Evolutionary conservation across 2,329 filamentous ascomycete species (phyloP).

Genomic region (Dryadomyces quercus-mongolicae): DNA sequence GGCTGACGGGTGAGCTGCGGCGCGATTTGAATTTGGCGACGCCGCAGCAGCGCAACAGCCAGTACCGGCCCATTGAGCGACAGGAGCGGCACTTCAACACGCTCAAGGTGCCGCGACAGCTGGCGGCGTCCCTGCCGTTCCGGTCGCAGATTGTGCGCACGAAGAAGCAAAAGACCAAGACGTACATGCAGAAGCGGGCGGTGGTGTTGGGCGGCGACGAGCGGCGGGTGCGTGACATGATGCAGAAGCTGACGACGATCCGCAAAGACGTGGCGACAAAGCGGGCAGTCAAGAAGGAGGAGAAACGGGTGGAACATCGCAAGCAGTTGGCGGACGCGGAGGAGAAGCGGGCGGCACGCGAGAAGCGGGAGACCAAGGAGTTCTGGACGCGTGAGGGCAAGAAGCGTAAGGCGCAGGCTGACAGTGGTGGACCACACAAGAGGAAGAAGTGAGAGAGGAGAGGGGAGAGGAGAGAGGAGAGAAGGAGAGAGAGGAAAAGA

Average conservation of each 20-base stretch:
- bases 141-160: slow-evolving; percentile 80
- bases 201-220: slow-evolving; percentile 83
- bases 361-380: slow-evolving; percentile 85
- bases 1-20: slow-evolving; percentile 83
- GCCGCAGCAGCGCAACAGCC: slow-evolving; percentile 70
- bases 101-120: slow-evolving; percentile 61
- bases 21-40: slow-evolving; percentile 62
- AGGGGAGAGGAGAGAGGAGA: background rate
- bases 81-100: slow-evolving; percentile 66
- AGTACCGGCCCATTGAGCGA: slow-evolving; percentile 62
- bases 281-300: slow-evolving; percentile 74
- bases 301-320: slow-evolving; percentile 66
- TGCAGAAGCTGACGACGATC: slow-evolving; percentile 87
- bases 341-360: slow-evolving; percentile 75
- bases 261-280: slow-evolving; percentile 85
- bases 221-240: slow-evolving; percentile 72
- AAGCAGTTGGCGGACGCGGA: slow-evolving; percentile 71
- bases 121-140: slow-evolving; percentile 79
- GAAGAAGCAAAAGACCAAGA: slow-evolving; percentile 66
- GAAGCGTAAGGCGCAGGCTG: slow-evolving; percentile 38
- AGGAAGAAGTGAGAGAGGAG: slow-evolving; percentile 18
- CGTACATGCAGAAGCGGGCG: slow-evolving; percentile 91
- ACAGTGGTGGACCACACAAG: slow-evolving; percentile 25
- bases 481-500: no score
- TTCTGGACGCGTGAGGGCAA: slow-evolving; percentile 88